These are phyloP conservation scores for Starmerella floris DNA, from an alignment of 805 yeast species.

Conservation along the genomic window DNA sequence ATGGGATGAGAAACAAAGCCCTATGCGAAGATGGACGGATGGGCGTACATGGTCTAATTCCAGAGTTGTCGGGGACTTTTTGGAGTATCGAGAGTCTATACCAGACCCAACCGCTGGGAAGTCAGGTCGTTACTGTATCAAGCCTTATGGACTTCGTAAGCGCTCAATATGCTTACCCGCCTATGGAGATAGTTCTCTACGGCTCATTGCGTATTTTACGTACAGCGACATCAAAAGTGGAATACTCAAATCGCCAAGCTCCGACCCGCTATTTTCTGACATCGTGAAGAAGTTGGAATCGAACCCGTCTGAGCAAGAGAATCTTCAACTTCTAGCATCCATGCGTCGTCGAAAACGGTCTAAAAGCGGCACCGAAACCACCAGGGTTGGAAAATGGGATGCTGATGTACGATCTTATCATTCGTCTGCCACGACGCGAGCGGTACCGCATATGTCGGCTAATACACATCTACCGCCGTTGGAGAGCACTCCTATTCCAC, in stretches of 20 bases:
- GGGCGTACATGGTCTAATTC: slow-evolving; percentile 64
- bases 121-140: slow-evolving; percentile 30
- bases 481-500: background rate
- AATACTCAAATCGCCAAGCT: slow-evolving; percentile 32
- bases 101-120: slow-evolving; percentile 15
- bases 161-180: slow-evolving; percentile 50
- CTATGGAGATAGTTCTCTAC: slow-evolving; percentile 40
- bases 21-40: slow-evolving; percentile 69
- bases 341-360: slow-evolving; percentile 2
- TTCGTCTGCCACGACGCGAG: no score
- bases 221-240: slow-evolving; percentile 24
- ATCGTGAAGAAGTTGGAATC: slow-evolving; percentile 15
- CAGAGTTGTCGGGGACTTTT: slow-evolving; percentile 49
- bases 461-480: background rate
- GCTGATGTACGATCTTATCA: background rate
- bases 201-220: slow-evolving; percentile 44
- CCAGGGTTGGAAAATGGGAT: background rate
- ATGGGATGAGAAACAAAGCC: slow-evolving; percentile 61
- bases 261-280: slow-evolving; percentile 31
- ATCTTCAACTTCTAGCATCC: slow-evolving; percentile 3
- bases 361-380: background rate
- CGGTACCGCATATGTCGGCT: no score
- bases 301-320: slow-evolving; percentile 1
- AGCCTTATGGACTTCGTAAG: slow-evolving; percentile 45
- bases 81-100: slow-evolving; percentile 52